Evolutionary conservation across 805 yeast genomes (phyloP), one percentile per base, ranked within the genome.

Genomic region (Pichia deserticola): DNA sequence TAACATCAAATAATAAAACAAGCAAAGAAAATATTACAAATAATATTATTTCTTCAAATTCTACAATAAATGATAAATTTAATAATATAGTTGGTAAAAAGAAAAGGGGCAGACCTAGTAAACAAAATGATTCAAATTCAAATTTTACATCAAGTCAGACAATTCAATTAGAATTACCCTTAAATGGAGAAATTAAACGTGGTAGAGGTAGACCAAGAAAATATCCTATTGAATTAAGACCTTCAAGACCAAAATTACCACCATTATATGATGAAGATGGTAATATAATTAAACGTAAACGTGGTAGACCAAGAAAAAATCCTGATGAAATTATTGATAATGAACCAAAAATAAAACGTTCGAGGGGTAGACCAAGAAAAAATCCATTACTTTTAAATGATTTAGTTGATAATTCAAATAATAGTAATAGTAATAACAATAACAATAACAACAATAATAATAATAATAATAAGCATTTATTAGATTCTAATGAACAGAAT

Each of bases 241-340:
- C 51, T 12, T 44, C 51, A 36, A 35, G 48, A 6, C 51, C 51
- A 7, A 40, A 44, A 32, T 15, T 43, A 15, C 48, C 51, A 1
- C 48, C 51, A 12, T 11, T 44, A 8, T 47, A 37, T 29, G 50
- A 47, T 42, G 40, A 42, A n/a, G n/a, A 44, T 8, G 48, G 51
- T 5, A 40, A 40, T 29, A 4, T 37, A 3, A 33, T 44, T 10
- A 49, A 44, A 32, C 33, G 51, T 7, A 44, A 44, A 11, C 39
- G 52, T n/a, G 52, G 52, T 6, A 32, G 52, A 33, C 52, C 52
- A 13, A 36, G 49, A 20, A 50, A 50, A 27, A 20, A 50, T 9
- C 46, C 49, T 5, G 35, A 37, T 12, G 50, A 42, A 5, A n/a
- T 7, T 15, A 25, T 25, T 12, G 44, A 40, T 10, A 39, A 40